Evolutionary conservation across 768 basidiomycete genomes (phyloP), one percentile per base, ranked within the genome.

Genomic region (Boletus fagicola): DNA sequence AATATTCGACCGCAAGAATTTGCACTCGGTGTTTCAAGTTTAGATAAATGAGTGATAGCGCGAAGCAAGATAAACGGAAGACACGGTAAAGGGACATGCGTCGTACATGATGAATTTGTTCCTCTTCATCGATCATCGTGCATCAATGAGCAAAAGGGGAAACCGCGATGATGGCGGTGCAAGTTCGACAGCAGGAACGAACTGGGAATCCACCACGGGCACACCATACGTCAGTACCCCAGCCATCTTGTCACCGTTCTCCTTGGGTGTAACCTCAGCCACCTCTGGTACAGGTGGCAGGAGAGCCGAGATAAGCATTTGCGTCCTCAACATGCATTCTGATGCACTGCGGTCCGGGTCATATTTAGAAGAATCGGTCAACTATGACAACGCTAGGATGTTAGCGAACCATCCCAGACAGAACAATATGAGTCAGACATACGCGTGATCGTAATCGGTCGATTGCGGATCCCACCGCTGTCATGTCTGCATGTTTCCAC

Each of bases 111-210:
- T 60, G 56, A 58, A 64, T 60, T 38, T 26, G 53, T 48, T 52
- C 55, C 53, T 52, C 44, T 55, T 36, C 54, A 60, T 57, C 44
- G 40, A 62, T 67, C 61, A 72, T 57, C 67, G 63, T 53, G 51
- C 49, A 53, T 82, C 86, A 56, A 89, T 77, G 55, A 91, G 77
- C 46, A 93, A 73, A 66, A 92, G 75, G 16, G 88, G 88, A 72
- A 93, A 90, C 56, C 91, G 79, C 43, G 87, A 78, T 40, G 85
- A 84, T 18, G 89, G 83, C 61, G 87, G 89, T 22, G 84, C 86
- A 33, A 88, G 69, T 39, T 86, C 82, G 43, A 90, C 66, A 30
- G 83, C 81, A 38, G 84, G 73, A 50, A 83, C 79, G 65, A 83
- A 83, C 26, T 80, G 76, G 57, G 82, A 76, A 49, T 86, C 83